A percentile compares a stretch with the other conserved stretches of the same genome.
These are phyloP conservation scores for Phytophthora palmivora DNA, from an alignment of 352 stramenopile species.

Conservation along the genomic window DNA sequence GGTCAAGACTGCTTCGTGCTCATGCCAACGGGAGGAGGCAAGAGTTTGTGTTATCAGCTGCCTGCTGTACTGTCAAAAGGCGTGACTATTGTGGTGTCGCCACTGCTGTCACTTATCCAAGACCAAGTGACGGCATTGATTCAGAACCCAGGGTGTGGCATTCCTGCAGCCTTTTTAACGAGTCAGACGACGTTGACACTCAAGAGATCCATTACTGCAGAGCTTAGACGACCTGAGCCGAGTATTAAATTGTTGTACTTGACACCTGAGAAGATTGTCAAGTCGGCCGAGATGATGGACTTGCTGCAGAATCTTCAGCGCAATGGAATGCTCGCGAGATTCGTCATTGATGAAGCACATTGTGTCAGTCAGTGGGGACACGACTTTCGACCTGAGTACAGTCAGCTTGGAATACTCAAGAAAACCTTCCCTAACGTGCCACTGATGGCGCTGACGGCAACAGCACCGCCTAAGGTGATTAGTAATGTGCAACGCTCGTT, in stretches of 20 bases:
- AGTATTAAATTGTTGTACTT: slow-evolving; percentile 93
- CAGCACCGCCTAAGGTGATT: slow-evolving; percentile 88
- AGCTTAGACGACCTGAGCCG: slow-evolving; percentile 79
- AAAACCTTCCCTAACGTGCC: slow-evolving; percentile 91
- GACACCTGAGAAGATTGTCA: slow-evolving; percentile 95
- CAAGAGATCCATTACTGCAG: slow-evolving; percentile 70
- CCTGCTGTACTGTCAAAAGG: slow-evolving; percentile 67
- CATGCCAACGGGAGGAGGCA: slow-evolving; percentile 94
- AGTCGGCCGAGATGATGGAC: slow-evolving; percentile 76
- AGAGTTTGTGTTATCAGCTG: slow-evolving; percentile 93
- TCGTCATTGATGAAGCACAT: slow-evolving; percentile 95
- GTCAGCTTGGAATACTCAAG: slow-evolving; percentile 92
- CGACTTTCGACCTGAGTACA: slow-evolving; percentile 93
- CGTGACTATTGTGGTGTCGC: slow-evolving; percentile 95
- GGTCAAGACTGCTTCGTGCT: slow-evolving; percentile 94
- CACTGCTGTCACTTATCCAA: slow-evolving; percentile 94
- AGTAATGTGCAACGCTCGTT: slow-evolving; percentile 78
- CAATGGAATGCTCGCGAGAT: slow-evolving; percentile 87
- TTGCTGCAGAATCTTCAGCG: slow-evolving; percentile 48
- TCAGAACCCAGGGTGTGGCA: slow-evolving; percentile 64
- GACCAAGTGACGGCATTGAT: slow-evolving; percentile 92
- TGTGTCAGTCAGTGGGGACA: slow-evolving; percentile 92
- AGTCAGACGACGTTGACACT: slow-evolving; percentile 74
- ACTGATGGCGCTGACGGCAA: slow-evolving; percentile 94
- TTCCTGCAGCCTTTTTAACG: slow-evolving; percentile 77